Conservation (phyloP, 2,329 filamentous ascomycete genomes). For the Botrytis pseudocinerea region DNA sequence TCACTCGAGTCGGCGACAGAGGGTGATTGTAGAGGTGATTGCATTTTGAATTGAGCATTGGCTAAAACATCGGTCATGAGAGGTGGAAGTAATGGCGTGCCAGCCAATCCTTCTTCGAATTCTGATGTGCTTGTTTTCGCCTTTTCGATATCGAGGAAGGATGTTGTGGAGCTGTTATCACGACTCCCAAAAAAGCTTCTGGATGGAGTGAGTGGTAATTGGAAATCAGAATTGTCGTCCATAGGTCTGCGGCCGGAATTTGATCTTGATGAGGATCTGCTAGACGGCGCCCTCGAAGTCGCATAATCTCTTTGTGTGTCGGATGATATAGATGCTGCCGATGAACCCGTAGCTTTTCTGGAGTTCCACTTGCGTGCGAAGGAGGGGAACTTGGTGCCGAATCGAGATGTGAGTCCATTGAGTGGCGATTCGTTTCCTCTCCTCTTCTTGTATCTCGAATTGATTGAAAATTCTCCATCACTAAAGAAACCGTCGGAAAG, state of each 20-base stretch:
- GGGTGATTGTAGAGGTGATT: constrained; percentile 86
- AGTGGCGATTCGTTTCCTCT: constrained; percentile 60
- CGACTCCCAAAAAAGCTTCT: constrained; percentile 62
- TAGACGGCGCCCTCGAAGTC: constrained; percentile 64
- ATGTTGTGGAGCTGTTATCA: constrained; percentile 49
- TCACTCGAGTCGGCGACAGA: constrained; percentile 61
- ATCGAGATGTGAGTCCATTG: constrained; percentile 61
- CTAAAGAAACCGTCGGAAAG: constrained; percentile 61
- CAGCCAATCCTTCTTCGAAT: constrained; percentile 64
- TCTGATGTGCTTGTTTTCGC: constrained; percentile 52
- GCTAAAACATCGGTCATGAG: constrained; percentile 60
- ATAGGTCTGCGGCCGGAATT: constrained; percentile 52
- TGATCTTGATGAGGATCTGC: constrained; percentile 77
- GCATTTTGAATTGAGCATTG: constrained; percentile 54
- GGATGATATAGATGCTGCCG: constrained; percentile 29
- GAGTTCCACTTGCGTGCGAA: constrained; percentile 56
- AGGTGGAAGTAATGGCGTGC: constrained; percentile 83
- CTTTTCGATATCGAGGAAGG: constrained; percentile 53
- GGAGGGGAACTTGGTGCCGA: constrained; percentile 60
- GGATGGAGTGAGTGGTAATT: constrained; percentile 61
- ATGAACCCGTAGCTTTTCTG: constrained; percentile 45
- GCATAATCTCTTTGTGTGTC: constrained; percentile 35
- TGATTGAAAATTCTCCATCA: constrained; percentile 57
- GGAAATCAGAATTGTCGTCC: constrained; percentile 51
- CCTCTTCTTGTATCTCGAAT: constrained; percentile 56